Percentiles rank a stretch among this genome's conserved stretches.
Evolutionary conservation across 306 rosid genomes (phyloP).

Genomic region (Vachellia collinsii): DNA sequence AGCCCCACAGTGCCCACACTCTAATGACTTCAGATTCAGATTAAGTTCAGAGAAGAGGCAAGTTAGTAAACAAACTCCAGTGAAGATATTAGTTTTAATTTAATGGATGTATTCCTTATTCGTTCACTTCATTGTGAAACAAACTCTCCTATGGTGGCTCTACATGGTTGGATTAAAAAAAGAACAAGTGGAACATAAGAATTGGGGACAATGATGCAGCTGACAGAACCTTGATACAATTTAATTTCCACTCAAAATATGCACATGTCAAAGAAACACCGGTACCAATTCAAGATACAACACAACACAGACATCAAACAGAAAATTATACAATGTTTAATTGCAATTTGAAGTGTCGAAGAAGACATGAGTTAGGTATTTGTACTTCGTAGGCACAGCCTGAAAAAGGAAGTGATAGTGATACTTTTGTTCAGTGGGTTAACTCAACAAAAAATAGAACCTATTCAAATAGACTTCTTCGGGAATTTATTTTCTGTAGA

Average conservation of each 20-base stretch:
- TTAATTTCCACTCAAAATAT: not conserved
- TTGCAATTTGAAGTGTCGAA: not conserved
- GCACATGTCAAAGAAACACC: not conserved
- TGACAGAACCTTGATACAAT: not conserved
- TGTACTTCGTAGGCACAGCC: not conserved
- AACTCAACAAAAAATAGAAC: not conserved
- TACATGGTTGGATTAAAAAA: not conserved
- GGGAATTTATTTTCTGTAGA: not conserved
- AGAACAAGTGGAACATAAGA: not conserved
- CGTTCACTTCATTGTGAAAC: not conserved
- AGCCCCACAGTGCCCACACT: constrained; percentile 4
- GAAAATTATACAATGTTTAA: not conserved
- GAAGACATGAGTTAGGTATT: not conserved
- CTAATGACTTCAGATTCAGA: not conserved
- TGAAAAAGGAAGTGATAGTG: not conserved
- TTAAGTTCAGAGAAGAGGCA: constrained; percentile 16
- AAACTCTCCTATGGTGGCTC: not conserved
- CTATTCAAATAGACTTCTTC: not conserved
- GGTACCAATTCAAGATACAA: not conserved
- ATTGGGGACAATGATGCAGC: not conserved
- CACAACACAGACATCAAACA: not conserved
- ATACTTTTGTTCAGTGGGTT: not conserved
- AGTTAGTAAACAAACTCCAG: not conserved
- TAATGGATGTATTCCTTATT: not conserved
- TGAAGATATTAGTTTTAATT: not conserved